phyloP scores from a whole-genome alignment of 169 alveolate species.

The Eimeria tenella region DNA sequence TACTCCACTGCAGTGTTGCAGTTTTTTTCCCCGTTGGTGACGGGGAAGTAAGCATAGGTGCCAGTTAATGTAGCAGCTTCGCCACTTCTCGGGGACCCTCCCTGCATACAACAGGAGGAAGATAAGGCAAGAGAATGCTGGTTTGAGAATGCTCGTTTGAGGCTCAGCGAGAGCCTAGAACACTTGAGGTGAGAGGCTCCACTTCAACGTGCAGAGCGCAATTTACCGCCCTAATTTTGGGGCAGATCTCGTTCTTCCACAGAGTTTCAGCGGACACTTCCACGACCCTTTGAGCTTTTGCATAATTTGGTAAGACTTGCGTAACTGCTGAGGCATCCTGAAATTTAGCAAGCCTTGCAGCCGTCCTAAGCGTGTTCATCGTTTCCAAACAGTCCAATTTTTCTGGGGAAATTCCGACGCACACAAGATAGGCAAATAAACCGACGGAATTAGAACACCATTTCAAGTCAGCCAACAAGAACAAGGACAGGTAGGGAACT shows the following conservation, averaged over 20 bases:
- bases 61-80: neutral
- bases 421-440: neutral
- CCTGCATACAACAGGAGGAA: neutral
- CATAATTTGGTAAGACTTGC: too few relatives aligned
- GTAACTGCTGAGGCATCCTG: neutral
- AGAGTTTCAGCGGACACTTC: too few relatives aligned
- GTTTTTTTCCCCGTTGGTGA: neutral
- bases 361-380: neutral
- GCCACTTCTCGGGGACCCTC: neutral
- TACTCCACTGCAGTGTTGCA: conserved; percentile 55
- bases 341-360: conserved; percentile 18
- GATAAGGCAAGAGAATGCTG: too few relatives aligned
- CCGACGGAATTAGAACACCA: neutral
- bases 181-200: too few relatives aligned
- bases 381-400: neutral
- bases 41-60: conserved; percentile 11
- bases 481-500: neutral
- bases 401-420: neutral
- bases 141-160: too few relatives aligned
- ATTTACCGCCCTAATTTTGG: neutral
- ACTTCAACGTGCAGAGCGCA: too few relatives aligned
- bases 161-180: too few relatives aligned
- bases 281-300: too few relatives aligned
- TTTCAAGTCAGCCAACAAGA: neutral
- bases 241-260: too few relatives aligned